These are phyloP conservation scores for Nicotiana knightiana DNA, from an alignment of 257 asterid species.

Conservation along the genomic window DNA sequence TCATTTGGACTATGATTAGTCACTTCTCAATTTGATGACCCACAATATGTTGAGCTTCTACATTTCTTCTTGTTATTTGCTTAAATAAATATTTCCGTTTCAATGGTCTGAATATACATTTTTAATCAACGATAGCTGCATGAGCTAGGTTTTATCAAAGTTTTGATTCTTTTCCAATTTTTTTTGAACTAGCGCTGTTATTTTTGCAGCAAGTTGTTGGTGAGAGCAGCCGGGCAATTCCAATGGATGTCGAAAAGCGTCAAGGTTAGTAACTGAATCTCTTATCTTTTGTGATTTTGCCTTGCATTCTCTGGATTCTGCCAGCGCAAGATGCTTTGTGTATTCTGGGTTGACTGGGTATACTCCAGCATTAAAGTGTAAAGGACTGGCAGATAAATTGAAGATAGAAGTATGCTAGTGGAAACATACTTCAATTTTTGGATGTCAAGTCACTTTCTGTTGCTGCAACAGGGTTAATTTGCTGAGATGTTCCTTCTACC, in stretches of 20 bases:
- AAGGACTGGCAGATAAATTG: neutral
- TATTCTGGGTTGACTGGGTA: neutral
- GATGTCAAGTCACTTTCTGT: neutral
- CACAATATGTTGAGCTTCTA: neutral
- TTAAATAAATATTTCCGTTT: neutral
- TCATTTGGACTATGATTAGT: slow-evolving; percentile 13
- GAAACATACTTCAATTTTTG: neutral
- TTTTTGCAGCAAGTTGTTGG: slow-evolving; percentile 54
- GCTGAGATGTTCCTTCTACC: slow-evolving; percentile 12
- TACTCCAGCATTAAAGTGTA: neutral
- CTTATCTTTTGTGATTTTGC: neutral
- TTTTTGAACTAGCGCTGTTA: neutral
- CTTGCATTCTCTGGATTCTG: neutral
- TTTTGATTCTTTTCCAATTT: neutral
- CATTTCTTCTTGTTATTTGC: neutral
- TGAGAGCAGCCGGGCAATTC: slow-evolving; percentile 75
- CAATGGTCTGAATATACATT: neutral
- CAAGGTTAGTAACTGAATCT: slow-evolving; percentile 44
- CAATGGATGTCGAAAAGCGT: slow-evolving; percentile 46
- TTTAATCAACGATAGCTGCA: neutral
- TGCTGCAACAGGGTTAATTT: slow-evolving; percentile 12
- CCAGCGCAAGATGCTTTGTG: neutral
- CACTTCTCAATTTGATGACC: neutral
- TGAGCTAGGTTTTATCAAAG: neutral
- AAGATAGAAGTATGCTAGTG: neutral